Percentiles rank a stretch among this genome's conserved stretches.
These are phyloP conservation scores for Paramarasmius palmivorus DNA, from an alignment of 1,284 basidiomycete genomes.

Conservation along the genomic window DNA sequence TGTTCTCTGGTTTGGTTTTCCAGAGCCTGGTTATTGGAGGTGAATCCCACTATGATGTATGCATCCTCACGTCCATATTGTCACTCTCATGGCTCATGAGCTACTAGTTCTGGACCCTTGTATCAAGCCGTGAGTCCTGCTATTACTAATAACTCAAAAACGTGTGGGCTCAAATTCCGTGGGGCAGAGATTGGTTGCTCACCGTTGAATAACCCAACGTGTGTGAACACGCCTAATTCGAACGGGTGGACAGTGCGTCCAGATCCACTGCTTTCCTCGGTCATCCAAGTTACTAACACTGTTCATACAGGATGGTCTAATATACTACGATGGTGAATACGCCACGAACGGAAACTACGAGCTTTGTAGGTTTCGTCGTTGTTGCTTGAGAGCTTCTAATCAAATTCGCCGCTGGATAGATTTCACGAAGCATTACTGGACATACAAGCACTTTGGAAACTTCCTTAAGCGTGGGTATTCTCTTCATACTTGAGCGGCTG, in stretches of 20 bases:
- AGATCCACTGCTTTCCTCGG: background rate
- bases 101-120: constrained; percentile 38
- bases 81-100: background rate
- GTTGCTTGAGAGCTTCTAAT: background rate
- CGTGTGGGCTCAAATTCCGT: background rate
- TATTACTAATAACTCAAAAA: background rate
- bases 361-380: constrained; percentile 27
- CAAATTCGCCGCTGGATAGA: constrained; percentile 20
- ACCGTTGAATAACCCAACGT: constrained; percentile 28
- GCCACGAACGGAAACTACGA: constrained; percentile 35
- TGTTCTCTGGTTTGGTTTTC: constrained; percentile 38
- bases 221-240: constrained; percentile 31
- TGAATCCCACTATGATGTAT: constrained; percentile 40
- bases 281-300: background rate
- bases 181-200: constrained; percentile 32
- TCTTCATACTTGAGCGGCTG: background rate
- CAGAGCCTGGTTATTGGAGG: constrained; percentile 34
- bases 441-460: constrained; percentile 41
- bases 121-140: constrained; percentile 29
- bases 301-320: constrained; percentile 33
- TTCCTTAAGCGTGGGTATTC: constrained; percentile 35
- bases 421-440: constrained; percentile 39
- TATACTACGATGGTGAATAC: constrained; percentile 37
- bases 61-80: constrained; percentile 1
- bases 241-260: constrained; percentile 36